Evolutionary conservation across 1,284 basidiomycete genomes (phyloP).

Genomic region (Apiotrichum brassicae): DNA sequence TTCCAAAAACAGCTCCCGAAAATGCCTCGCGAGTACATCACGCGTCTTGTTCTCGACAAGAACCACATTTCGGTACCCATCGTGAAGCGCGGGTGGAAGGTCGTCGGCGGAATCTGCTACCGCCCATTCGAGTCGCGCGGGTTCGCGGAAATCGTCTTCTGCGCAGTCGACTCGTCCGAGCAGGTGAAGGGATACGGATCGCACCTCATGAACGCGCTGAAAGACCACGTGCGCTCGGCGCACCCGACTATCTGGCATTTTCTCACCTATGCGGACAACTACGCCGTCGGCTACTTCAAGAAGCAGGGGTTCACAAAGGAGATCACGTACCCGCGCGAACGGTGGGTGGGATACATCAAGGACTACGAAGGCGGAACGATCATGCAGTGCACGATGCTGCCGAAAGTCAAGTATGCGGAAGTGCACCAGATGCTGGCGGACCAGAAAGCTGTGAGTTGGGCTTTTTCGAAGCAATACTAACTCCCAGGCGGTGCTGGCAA

Average conservation of each 20-base stretch:
- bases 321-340: conserved; percentile 78
- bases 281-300: conserved; percentile 97
- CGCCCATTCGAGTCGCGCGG: conserved; percentile 89
- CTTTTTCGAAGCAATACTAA: too few species aligned
- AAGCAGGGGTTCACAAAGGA: conserved; percentile 99
- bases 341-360: conserved; percentile 99
- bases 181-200: conserved; percentile 99
- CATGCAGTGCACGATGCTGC: conserved; percentile 96
- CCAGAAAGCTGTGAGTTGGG: conserved; percentile 69
- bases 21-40: conserved; percentile 99
- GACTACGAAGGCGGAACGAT: conserved; percentile 99
- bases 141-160: conserved; percentile 99
- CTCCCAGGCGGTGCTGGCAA: conserved; percentile 64
- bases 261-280: conserved; percentile 98
- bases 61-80: conserved; percentile 92
- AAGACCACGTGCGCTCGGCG: conserved; percentile 77
- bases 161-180: conserved; percentile 91
- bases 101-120: conserved; percentile 97
- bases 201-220: conserved; percentile 98
- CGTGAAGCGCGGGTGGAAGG: conserved; percentile 89
- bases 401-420: conserved; percentile 81
- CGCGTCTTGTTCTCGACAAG: conserved; percentile 84
- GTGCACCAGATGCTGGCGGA: conserved; percentile 69
- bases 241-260: conserved; percentile 85
- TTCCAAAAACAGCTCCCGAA: conserved; percentile 98